Percentiles rank a stretch among this genome's conserved stretches.
These are phyloP conservation scores for Choanephora cucurbitarum DNA, from an alignment of 371 early-diverging fungal genomes.

Conservation along the genomic window DNA sequence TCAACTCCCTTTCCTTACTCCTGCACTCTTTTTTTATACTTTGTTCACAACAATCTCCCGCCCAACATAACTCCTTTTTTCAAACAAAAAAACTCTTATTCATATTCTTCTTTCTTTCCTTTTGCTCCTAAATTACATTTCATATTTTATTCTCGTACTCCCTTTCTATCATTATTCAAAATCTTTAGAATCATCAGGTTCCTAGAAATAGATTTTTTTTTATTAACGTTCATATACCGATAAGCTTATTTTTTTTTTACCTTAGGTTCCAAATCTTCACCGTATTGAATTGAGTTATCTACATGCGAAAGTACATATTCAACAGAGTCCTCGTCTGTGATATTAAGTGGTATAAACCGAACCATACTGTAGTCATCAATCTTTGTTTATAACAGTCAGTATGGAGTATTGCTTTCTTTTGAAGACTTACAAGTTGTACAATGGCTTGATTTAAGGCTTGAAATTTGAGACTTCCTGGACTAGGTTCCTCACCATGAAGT, in stretches of 20 bases:
- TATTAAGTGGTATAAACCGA: slow-evolving; percentile 91
- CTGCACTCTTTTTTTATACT: neutral
- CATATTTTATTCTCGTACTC: neutral
- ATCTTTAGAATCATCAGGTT: slow-evolving; percentile 44
- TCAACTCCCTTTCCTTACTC: neutral
- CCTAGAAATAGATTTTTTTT: slow-evolving; percentile 26
- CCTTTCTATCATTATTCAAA: slow-evolving; percentile 27
- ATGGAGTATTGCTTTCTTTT: neutral
- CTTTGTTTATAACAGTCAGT: too few species aligned
- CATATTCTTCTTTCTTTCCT: slow-evolving; percentile 3
- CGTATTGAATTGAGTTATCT: slow-evolving; percentile 96
- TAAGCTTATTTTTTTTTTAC: slow-evolving; percentile 42
- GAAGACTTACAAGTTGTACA: slow-evolving; percentile 52
- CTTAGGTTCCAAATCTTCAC: slow-evolving; percentile 95
- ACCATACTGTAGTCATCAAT: slow-evolving; percentile 97
- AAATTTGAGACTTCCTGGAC: slow-evolving; percentile 69
- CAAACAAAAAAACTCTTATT: too few species aligned
- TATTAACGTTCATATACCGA: too few species aligned
- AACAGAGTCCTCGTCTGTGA: slow-evolving; percentile 93
- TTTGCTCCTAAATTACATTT: neutral
- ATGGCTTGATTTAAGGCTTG: slow-evolving; percentile 87
- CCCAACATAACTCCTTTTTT: neutral
- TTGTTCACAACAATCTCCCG: neutral
- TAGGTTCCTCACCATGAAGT: slow-evolving; percentile 27
- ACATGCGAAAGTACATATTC: slow-evolving; percentile 83